Evolutionary conservation across 1,139 yeast genomes (phyloP), one percentile per base, ranked within the genome.

Genomic region (Geotrichum reessii): DNA sequence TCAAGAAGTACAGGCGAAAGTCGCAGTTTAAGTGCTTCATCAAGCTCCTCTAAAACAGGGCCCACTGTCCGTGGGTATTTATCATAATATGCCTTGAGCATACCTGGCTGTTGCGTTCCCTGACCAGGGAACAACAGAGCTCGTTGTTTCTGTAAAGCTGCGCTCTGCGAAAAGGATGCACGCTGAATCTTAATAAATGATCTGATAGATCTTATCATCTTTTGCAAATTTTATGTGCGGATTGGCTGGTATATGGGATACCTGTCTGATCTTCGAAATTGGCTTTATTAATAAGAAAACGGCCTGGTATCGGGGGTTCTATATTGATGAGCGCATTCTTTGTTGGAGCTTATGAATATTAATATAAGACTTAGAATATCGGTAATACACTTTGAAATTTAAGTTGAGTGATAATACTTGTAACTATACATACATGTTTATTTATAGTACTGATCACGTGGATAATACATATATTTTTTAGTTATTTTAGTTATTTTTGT

Each of bases 31-130:
- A 75, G 61, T 1, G 71, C 64, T 9, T 62, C 71, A 53, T 73
- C 74, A 40, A 71, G 64, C 55, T 71, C 69, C 17, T 71, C 71
- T 7, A 75, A 61, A 1, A 74, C 58, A 6, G 69, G 69, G 6
- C 61, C 58, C 11, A 68, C 67, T 6, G 67, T 60, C 5, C 31
- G 17, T 3, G 71, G 69, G 55, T 61, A 64, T 51, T 57, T 48
- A 21, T 63, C 64, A 17, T 62, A 58, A 42, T 70, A 65, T 4
- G 64, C 65, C 14, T 60, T 61, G 47, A 74, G 69, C 71, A 74
- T 66, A 2, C 77, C 78, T 5, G 68, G 65, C 42, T 67, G 61
- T 63, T 76, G 79, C 50, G 67, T 67, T 5, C 79, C 79, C 61
- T 76, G 79, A 51, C 79, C 79, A 3, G 75, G 73, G 51, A 72